A percentile compares a stretch with the other conserved stretches of the same genome.
Evolutionary conservation across 805 yeast genomes (phyloP).

Genomic region (Wickerhamiella parazyma): DNA sequence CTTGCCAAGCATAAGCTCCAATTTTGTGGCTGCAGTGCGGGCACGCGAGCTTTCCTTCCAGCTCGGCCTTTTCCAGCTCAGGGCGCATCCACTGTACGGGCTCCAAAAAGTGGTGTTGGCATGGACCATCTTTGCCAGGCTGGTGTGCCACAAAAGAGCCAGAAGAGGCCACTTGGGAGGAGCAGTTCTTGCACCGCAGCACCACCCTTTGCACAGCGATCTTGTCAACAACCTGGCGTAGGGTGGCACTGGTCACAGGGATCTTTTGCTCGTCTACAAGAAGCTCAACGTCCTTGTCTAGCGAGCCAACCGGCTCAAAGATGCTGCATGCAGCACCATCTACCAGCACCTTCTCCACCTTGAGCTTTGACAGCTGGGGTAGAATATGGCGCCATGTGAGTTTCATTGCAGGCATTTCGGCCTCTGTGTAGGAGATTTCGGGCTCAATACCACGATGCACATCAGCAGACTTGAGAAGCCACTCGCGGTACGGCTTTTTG

Average conservation of each 20-base stretch:
- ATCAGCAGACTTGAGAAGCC: slow-evolving; percentile 23
- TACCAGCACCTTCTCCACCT: neutral
- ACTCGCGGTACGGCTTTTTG: slow-evolving; percentile 29
- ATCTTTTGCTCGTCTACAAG: neutral
- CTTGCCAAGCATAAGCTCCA: slow-evolving; percentile 91
- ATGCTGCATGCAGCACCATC: neutral
- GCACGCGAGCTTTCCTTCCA: slow-evolving; percentile 81
- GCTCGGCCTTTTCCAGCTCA: slow-evolving; percentile 55
- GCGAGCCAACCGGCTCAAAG: neutral
- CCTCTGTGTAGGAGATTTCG: slow-evolving; percentile 29
- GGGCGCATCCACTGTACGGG: slow-evolving; percentile 86
- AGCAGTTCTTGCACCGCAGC: slow-evolving; percentile 71
- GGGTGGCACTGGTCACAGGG: neutral
- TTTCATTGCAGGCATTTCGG: slow-evolving; percentile 14
- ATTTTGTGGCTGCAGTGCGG: slow-evolving; percentile 75
- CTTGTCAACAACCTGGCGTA: slow-evolving; percentile 11
- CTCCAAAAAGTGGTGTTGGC: slow-evolving; percentile 80
- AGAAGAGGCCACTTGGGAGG: slow-evolving; percentile 53
- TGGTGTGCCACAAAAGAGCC: slow-evolving; percentile 47
- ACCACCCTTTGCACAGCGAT: slow-evolving; percentile 9
- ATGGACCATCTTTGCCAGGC: slow-evolving; percentile 23
- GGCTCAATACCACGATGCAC: slow-evolving; percentile 20
- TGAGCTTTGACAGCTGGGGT: slow-evolving; percentile 7
- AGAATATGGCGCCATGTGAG: slow-evolving; percentile 18
- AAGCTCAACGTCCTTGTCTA: neutral